Evolutionary conservation across 1,284 basidiomycete species (phyloP).

Genomic region (Heterobasidion parviporum): DNA sequence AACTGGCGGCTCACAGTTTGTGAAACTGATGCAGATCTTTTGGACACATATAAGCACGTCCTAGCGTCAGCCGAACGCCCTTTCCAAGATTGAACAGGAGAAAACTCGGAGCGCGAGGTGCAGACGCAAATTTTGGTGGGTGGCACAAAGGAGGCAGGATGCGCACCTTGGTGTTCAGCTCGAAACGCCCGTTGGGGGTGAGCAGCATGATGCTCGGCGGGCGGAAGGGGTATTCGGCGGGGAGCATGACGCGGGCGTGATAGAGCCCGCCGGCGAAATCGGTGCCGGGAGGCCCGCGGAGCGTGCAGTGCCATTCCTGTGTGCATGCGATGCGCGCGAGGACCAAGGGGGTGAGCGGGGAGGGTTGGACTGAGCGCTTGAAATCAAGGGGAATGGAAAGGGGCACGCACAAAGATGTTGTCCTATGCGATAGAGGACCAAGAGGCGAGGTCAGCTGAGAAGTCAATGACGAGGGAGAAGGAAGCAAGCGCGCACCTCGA

Average conservation of each 20-base stretch:
- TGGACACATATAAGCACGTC: no score
- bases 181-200: slow-evolving; percentile 93
- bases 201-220: slow-evolving; percentile 92
- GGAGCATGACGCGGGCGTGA: slow-evolving; percentile 87
- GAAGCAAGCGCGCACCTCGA: slow-evolving; percentile 57
- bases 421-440: slow-evolving; percentile 35
- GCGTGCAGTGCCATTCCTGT: slow-evolving; percentile 94
- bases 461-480: slow-evolving; percentile 3
- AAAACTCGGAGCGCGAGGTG: neutral
- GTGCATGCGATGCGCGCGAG: slow-evolving; percentile 27
- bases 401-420: slow-evolving; percentile 66
- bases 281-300: slow-evolving; percentile 79
- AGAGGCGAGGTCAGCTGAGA: slow-evolving; percentile 9
- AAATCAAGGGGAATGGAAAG: neutral
- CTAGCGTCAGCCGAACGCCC: no score
- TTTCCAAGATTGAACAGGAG: neutral
- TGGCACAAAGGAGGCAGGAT: neutral
- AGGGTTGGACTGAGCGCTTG: neutral
- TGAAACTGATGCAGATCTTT: slow-evolving; percentile 91
- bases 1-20: slow-evolving; percentile 53
- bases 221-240: slow-evolving; percentile 90
- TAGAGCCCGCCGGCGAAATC: slow-evolving; percentile 91
- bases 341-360: slow-evolving; percentile 10
- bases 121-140: neutral
- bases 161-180: slow-evolving; percentile 87